Conservation (phyloP, 2,329 filamentous ascomycete species). For the Ramichloridium luteum region DNA sequence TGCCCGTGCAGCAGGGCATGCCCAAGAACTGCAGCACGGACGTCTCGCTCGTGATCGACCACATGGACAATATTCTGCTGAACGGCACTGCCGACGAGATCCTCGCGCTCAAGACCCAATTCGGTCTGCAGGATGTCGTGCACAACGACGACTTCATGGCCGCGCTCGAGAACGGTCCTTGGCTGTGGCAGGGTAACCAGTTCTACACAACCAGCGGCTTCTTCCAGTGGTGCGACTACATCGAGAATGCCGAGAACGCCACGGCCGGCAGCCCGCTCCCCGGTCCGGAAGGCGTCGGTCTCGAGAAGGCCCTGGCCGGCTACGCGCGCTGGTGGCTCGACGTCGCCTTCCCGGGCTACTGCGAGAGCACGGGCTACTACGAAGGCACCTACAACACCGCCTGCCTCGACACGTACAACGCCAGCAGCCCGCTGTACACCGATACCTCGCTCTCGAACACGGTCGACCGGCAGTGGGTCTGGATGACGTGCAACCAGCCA, state of each 20-base stretch:
- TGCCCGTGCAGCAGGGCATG: constrained; percentile 46
- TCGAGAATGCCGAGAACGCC: constrained; percentile 20
- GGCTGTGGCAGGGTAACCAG: constrained; percentile 44
- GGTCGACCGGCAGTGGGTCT: constrained; percentile 44
- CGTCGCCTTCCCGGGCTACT: constrained; percentile 36
- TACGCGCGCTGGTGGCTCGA: constrained; percentile 43
- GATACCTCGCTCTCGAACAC: constrained; percentile 38
- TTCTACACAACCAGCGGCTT: constrained; percentile 36
- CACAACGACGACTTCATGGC: constrained; percentile 43
- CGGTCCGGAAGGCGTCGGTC: constrained; percentile 38
- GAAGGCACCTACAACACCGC: constrained; percentile 29
- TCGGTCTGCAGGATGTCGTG: constrained; percentile 39
- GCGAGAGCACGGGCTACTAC: constrained; percentile 40
- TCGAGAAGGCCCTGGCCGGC: constrained; percentile 40
- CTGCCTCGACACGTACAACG: constrained; percentile 45
- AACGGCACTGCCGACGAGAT: constrained; percentile 23
- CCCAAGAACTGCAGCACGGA: constrained; percentile 46
- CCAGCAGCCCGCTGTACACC: constrained; percentile 37
- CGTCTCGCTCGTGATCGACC: constrained; percentile 38
- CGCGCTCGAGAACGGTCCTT: constrained; percentile 44
- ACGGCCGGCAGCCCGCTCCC: constrained; percentile 20
- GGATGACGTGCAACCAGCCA: constrained; percentile 54
- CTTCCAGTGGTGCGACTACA: constrained; percentile 34
- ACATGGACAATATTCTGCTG: constrained; percentile 31
- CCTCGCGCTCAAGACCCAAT: constrained; percentile 38